Base-by-base conservation (phyloP, 2,329 filamentous ascomycete species). In the Coleophoma cylindrospora region DNA sequence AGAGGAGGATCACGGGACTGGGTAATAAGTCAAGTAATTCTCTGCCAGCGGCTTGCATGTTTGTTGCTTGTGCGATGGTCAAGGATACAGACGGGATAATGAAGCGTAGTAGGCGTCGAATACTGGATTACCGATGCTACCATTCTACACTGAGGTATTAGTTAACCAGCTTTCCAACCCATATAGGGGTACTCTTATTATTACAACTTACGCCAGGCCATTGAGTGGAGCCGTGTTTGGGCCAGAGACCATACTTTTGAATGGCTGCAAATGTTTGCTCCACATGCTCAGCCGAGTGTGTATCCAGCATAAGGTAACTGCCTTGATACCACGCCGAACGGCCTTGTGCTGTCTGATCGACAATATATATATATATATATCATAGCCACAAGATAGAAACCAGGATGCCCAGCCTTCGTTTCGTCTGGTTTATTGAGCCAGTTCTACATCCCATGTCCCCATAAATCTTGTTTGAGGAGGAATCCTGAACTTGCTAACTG, bases 381-480 rank as follows among this genome's bases (percentile, higher is more conserved):
- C 64, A 52, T 75, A 76, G 14, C 74, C 74, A 32, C 69, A 59
- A 8, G 64, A 58, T 14, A 76, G 59, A 52, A 74, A 76, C 52
- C 68, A 72, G 0, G 71, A 70, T 2, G 73, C 71, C 74, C 73
- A 77, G 40, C 74, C 74, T 50, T 52, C 6, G 69, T 63, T 34
- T 68, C 69, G 54, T 77, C 73, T 3, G 74, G 74, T 34, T 71
- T 77, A 51, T 74, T 75, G 32, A 74, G 60, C 66, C 67, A 74
- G 45, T 71, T 70, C 64, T 69, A 43, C 32, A 44, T 5, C 7
- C n/a, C 9, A 45, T 15, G 15, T 22, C 12, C 49, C 11, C n/a
- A 13, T 21, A 34, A 13, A 41, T 15, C 27, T 41, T 44, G 19
- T 11, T n/a, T 48, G 22, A 10, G n/a, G 21, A 33, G 37, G 36